Evolutionary conservation across 441 rosid genomes (phyloP), one percentile per base, ranked within the genome.

Genomic region (Jatropha podagrica): DNA sequence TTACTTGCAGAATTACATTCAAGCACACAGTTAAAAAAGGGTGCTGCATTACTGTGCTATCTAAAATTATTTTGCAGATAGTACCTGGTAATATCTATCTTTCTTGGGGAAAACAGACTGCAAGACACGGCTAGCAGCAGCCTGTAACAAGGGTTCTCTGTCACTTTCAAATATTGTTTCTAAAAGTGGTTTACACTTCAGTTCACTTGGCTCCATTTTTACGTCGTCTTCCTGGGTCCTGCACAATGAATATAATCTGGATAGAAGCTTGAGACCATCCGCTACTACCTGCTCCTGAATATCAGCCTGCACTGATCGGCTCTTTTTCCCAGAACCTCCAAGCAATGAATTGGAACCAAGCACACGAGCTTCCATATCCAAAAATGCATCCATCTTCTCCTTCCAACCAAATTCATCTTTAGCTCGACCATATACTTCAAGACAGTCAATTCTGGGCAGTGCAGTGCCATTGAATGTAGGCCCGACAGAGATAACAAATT

Each of bases 361-460:
- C 76, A 89, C 90, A 84, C 91, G 98, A 82, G 97, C 93, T 86
- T 97, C 99, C 97, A 95, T 90, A 77, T 95, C 98, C 83, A 97
- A 78, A 65, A 93, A 91, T 73, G 88, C 91, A 84, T 95, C 98
- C 92, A 95, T 91, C 81, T 95, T 95, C 83, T 97, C 99, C 84
- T 97, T 97, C 99, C 99, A 97, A 65, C 99, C 99, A 88, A 95
- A 97, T 87, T 97, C 99, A 87, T 97, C 99, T 87, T 97, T 97
- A 80, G 96, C 93, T 70, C 96, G 96, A 58, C 99, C 99, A 86
- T 97, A 93, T 55, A 95, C 95, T 88, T 97, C 99, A 82, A 97
- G 99, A 11, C 88, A 88, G 54, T 97, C 99, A 73, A 97, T 90
- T 88, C 99, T 91, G 54, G 99, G 96, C 52, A 89, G 76, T 74